Evolutionary conservation across 2,329 filamentous ascomycete genomes (phyloP).

Genomic region (Xenoacremonium recifei): DNA sequence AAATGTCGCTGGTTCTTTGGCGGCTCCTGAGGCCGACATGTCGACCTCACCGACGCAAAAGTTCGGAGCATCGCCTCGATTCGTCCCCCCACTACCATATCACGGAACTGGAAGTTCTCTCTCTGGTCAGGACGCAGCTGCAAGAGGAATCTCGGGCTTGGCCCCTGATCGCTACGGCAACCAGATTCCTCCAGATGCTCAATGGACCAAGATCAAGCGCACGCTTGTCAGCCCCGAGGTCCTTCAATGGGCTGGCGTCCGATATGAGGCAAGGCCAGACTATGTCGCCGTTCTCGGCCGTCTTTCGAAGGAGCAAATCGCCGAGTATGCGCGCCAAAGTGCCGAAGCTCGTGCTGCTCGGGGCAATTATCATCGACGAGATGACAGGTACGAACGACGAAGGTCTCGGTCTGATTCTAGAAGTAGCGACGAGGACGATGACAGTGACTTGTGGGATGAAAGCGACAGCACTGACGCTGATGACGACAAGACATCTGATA

Average conservation of each 20-base stretch:
- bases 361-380: conserved; percentile 19
- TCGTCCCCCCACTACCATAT: conserved; percentile 33
- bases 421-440: conserved; percentile 32
- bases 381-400: conserved; percentile 10
- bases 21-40: conserved; percentile 24
- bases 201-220: conserved; percentile 59
- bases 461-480: conserved; percentile 32
- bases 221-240: conserved; percentile 58
- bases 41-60: conserved; percentile 32
- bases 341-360: conserved; percentile 44
- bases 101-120: conserved; percentile 25
- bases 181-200: conserved; percentile 54
- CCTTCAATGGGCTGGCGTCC: conserved; percentile 51
- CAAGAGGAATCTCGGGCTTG: conserved; percentile 35
- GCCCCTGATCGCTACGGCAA: conserved; percentile 57
- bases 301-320: conserved; percentile 51
- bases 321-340: conserved; percentile 48
- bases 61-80: conserved; percentile 39
- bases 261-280: conserved; percentile 59
- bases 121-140: conserved; percentile 33
- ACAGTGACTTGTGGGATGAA: conserved; percentile 28
- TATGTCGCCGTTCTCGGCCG: conserved; percentile 62
- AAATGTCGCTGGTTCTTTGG: conserved; percentile 28
- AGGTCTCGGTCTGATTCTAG: conserved; percentile 29
- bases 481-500: conserved; percentile 30